Conservation (phyloP, 352 stramenopile genomes). For the Phytophthora syringae region DNA sequence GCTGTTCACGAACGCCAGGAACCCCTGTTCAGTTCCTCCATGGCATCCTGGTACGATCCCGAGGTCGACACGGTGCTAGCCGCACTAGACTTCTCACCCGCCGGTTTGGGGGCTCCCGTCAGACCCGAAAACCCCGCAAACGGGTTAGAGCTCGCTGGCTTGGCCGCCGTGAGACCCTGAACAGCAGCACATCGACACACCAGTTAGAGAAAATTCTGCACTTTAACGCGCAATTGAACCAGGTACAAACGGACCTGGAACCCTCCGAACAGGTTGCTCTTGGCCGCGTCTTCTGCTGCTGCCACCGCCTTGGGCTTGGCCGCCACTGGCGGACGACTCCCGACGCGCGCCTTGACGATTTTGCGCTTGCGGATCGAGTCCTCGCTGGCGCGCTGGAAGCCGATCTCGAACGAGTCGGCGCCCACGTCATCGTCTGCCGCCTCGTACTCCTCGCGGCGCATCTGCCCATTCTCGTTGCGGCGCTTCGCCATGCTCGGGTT, state of each 20-base stretch:
- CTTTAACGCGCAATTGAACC: not conserved
- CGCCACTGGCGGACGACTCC: conserved; percentile 22
- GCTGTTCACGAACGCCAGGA: conserved; percentile 72
- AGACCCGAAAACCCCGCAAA: conserved; percentile 77
- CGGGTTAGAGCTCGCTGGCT: conserved; percentile 47
- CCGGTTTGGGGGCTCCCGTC: conserved; percentile 19
- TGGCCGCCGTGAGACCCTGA: conserved; percentile 41
- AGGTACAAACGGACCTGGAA: conserved; percentile 42
- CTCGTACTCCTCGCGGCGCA: conserved; percentile 88
- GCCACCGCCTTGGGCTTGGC: conserved; percentile 23
- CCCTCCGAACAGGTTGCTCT: conserved; percentile 52
- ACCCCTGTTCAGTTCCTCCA: conserved; percentile 85
- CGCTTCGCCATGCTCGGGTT: conserved; percentile 82
- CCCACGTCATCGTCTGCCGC: conserved; percentile 51
- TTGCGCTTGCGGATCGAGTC: conserved; percentile 73
- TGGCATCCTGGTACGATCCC: conserved; percentile 73
- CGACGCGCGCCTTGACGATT: conserved; percentile 76
- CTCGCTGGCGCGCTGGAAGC: conserved; percentile 78
- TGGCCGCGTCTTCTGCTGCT: conserved; percentile 7
- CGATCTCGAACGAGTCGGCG: conserved; percentile 57
- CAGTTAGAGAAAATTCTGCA: not conserved
- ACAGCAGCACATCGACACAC: conserved; percentile 6
- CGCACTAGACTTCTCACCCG: not conserved
- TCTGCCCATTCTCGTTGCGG: conserved; percentile 85
- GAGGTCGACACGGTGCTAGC: conserved; percentile 16